These are phyloP conservation scores for Candida taoyuanica DNA, from an alignment of 805 yeast genomes.

Conservation along the genomic window DNA sequence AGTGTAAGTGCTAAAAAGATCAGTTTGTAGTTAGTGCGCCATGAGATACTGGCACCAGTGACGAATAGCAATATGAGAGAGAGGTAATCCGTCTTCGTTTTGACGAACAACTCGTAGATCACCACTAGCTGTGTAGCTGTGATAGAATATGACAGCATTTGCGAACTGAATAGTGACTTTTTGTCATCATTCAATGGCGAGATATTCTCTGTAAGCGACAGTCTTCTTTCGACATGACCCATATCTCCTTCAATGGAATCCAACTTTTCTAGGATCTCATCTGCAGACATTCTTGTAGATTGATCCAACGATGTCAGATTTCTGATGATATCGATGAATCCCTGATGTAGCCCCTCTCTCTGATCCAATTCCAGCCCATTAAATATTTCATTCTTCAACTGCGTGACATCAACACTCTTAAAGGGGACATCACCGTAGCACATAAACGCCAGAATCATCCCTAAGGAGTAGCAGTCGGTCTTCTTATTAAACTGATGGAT, in stretches of 20 bases:
- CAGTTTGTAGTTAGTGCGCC: too few relatives aligned
- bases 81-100: neutral
- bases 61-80: neutral
- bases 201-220: conserved; percentile 4
- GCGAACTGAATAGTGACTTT: neutral
- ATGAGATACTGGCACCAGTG: neutral
- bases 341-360: conserved; percentile 23
- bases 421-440: conserved; percentile 74
- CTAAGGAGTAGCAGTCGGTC: conserved; percentile 79
- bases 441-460: conserved; percentile 73
- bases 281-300: conserved; percentile 39
- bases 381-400: conserved; percentile 32
- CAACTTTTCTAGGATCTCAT: conserved; percentile 32
- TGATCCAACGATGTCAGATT: conserved; percentile 35
- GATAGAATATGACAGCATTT: neutral
- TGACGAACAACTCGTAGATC: neutral
- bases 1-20: too few relatives aligned
- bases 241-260: conserved; percentile 14
- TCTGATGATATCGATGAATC: conserved; percentile 36
- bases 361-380: conserved; percentile 15
- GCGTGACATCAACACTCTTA: conserved; percentile 22
- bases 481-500: conserved; percentile 53
- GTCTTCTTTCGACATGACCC: conserved; percentile 1
- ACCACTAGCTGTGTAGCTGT: neutral
- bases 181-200: neutral